Base-by-base conservation (phyloP, 176 grass and related monocot species). In the Avena insularis region DNA sequence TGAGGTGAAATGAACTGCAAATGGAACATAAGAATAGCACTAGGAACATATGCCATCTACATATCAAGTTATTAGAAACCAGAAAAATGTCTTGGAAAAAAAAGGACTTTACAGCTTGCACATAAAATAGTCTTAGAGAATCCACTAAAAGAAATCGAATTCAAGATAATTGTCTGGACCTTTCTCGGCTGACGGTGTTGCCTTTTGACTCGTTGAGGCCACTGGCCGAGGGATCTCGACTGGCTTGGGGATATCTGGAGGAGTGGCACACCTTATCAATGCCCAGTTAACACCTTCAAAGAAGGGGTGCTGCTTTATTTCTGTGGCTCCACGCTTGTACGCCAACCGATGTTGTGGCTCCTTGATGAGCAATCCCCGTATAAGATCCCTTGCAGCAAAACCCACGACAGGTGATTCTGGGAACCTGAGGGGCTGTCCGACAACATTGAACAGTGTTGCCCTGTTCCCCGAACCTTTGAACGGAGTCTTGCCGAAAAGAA, bases 281-380 rank as follows among this genome's bases (percentile, higher is more conserved):
- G 94, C 94, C 94, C 94, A 96, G 55, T 93, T 96, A 51, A 93
- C 85, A 51, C 94, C 91, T 66, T 96, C 91, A 16, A 96, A 96
- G 81, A 96, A 96, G 3, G 90, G 82, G 59, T 93, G 94, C 76
- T 96, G 94, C 75, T 93, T 96, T 74, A 96, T 96, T 89, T 96
- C 94, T 9, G 90, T 92, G 8, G 94, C 94, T 35, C 91, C 94
- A 46, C 94, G 91, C 76, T 93, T 96, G 71, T 91, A 96, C 1
- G 87, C 94, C 21, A 96, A 86, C 45, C 91, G 82, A 79, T 96
- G 91, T 27, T 96, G 91, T 0, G 94, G 94, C 43, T 96, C 94
- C 87, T 96, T 96, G 54, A 96, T 89, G 63, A 96, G 91, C 78
- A 96, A 88, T 51, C 94, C 94, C 85, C 94, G 77, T 21, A 96